phyloP scores from a whole-genome alignment of 495 filamentous ascomycete genomes.

The Parachaetomium inaequale region DNA sequence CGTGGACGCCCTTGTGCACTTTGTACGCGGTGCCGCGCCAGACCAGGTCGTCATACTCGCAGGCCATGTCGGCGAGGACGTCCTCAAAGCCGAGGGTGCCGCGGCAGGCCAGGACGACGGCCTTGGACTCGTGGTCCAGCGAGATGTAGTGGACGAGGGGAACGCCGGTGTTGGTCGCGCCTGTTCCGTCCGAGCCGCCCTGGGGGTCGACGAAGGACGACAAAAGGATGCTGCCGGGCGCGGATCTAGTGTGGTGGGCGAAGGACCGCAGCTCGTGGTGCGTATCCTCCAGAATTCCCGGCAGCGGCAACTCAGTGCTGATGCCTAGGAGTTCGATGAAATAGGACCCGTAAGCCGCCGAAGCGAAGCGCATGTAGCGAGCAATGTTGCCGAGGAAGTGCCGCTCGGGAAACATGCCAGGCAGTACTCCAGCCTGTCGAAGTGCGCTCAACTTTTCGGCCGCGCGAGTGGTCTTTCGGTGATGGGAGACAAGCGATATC shows the following conservation, averaged over 20 bases:
- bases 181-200: constrained; percentile 67
- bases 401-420: constrained; percentile 62
- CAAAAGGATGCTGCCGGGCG: constrained; percentile 64
- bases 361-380: constrained; percentile 73
- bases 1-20: constrained; percentile 81
- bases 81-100: constrained; percentile 80
- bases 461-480: constrained; percentile 44
- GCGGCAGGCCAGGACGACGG: constrained; percentile 70
- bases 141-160: constrained; percentile 77
- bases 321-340: constrained; percentile 71
- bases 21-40: constrained; percentile 66
- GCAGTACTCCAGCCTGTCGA: constrained; percentile 53
- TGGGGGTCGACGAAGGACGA: constrained; percentile 73
- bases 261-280: constrained; percentile 69
- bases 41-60: constrained; percentile 69
- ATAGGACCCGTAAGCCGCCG: constrained; percentile 69
- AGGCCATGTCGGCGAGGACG: constrained; percentile 75
- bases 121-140: constrained; percentile 73
- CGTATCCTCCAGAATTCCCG: constrained; percentile 48
- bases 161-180: constrained; percentile 67
- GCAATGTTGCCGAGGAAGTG: constrained; percentile 69
- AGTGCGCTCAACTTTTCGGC: constrained; percentile 53
- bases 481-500: constrained; percentile 59
- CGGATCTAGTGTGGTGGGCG: constrained; percentile 64
- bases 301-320: constrained; percentile 43